Conservation (phyloP, 768 basidiomycete species). For the Symmetrospora coprosmae region DNA sequence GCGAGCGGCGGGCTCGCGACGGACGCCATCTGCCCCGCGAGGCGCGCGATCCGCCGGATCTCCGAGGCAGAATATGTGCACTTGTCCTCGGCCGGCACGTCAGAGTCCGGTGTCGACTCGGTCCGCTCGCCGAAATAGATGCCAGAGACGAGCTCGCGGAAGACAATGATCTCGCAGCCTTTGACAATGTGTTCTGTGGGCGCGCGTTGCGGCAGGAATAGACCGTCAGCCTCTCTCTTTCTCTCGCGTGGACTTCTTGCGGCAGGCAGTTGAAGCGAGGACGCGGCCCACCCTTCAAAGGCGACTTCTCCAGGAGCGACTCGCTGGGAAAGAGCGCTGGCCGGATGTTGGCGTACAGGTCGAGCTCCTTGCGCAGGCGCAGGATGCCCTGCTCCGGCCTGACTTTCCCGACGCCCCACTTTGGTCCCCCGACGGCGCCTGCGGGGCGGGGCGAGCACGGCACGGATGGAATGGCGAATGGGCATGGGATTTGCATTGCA, state of each 20-base stretch:
- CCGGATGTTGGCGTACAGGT: constrained; percentile 94
- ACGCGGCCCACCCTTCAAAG: constrained; percentile 68
- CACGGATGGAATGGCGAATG: not conserved
- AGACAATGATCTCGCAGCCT: constrained; percentile 63
- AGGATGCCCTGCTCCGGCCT: constrained; percentile 88
- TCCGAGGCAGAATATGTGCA: constrained; percentile 85
- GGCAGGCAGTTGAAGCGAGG: too few species aligned
- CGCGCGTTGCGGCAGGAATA: too few species aligned
- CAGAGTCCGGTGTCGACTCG: constrained; percentile 45
- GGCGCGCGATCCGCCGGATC: constrained; percentile 84
- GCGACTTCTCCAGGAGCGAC: constrained; percentile 68
- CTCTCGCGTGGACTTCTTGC: too few species aligned
- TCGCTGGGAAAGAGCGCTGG: constrained; percentile 91
- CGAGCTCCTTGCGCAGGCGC: constrained; percentile 72
- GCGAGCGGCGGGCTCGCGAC: constrained; percentile 66
- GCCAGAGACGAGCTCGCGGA: constrained; percentile 92
- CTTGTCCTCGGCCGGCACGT: constrained; percentile 70
- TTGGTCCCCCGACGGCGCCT: constrained; percentile 98
- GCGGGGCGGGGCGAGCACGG: not conserved
- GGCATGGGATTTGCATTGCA: too few species aligned
- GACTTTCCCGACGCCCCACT: constrained; percentile 81
- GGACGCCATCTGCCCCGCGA: constrained; percentile 83
- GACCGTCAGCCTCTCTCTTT: constrained; percentile 6
- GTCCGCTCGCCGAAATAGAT: constrained; percentile 87
- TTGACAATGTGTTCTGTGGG: constrained; percentile 28